These are phyloP conservation scores for Phytophthora podocarpi DNA, from an alignment of 352 stramenopile species.

Conservation along the genomic window DNA sequence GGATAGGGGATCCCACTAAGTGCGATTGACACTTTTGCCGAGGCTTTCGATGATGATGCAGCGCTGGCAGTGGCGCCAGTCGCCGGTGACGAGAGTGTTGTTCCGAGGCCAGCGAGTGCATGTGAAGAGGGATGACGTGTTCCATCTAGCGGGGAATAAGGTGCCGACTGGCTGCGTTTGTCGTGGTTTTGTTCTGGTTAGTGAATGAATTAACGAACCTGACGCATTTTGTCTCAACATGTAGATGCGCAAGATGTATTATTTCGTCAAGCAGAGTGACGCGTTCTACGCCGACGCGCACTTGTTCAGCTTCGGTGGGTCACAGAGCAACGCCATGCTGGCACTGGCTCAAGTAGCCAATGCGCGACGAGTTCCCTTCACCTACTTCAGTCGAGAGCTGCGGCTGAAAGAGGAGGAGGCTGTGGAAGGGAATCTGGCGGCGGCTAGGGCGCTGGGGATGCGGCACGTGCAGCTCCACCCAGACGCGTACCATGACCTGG, in stretches of 20 bases:
- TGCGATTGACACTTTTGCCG: constrained; percentile 16
- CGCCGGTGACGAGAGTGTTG: constrained; percentile 64
- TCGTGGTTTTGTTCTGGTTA: too few species aligned
- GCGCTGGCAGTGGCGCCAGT: constrained; percentile 32
- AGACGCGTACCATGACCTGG: constrained; percentile 54
- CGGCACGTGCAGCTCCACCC: constrained; percentile 54
- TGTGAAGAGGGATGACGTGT: constrained; percentile 86
- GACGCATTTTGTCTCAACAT: too few species aligned
- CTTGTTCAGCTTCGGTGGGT: constrained; percentile 77
- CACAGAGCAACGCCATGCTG: constrained; percentile 89
- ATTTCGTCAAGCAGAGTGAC: constrained; percentile 70
- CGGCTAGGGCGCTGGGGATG: constrained; percentile 66
- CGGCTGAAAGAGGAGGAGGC: constrained; percentile 11
- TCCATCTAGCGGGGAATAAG: constrained; percentile 88
- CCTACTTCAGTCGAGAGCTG: constrained; percentile 78
- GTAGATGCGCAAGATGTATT: constrained; percentile 87
- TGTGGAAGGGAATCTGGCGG: constrained; percentile 49
- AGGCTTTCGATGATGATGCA: constrained; percentile 2
- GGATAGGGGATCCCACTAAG: constrained; percentile 8
- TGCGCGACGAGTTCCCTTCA: constrained; percentile 74
- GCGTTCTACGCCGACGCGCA: constrained; percentile 61
- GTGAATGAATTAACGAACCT: too few species aligned
- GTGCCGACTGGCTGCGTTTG: constrained; percentile 22
- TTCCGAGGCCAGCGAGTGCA: constrained; percentile 75
- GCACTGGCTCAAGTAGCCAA: constrained; percentile 83